These are phyloP conservation scores for Nitzschia inconspicua DNA, from an alignment of 108 stramenopile genomes.

Conservation along the genomic window DNA sequence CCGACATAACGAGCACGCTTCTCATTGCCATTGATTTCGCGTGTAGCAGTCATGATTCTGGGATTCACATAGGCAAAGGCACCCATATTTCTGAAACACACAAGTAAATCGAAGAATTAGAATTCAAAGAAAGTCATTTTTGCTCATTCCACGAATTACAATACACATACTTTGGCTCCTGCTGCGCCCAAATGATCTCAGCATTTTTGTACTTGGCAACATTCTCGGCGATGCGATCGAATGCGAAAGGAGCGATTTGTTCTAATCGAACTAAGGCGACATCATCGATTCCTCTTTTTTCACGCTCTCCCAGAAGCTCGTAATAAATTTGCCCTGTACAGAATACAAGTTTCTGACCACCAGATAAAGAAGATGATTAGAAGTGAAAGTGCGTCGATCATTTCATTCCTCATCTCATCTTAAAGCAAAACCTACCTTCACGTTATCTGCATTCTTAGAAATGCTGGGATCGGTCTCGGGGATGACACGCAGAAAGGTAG, in stretches of 20 bases:
- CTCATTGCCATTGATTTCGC: constrained; percentile 89
- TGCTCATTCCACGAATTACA: background rate
- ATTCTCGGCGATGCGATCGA: constrained; percentile 89
- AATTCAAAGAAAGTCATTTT: background rate
- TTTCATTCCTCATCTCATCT: background rate
- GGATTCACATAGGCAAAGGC: constrained; percentile 88
- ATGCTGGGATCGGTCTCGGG: constrained; percentile 77
- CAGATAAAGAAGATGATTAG: background rate
- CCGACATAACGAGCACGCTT: constrained; percentile 93
- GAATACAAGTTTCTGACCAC: constrained; percentile 78
- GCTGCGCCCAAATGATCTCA: constrained; percentile 95
- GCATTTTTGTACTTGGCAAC: constrained; percentile 82
- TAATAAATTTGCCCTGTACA: constrained; percentile 99
- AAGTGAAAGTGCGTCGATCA: background rate
- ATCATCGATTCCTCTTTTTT: constrained; percentile 73
- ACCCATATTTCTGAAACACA: constrained; percentile 92
- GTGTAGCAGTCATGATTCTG: constrained; percentile 94
- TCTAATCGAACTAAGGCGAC: constrained; percentile 95
- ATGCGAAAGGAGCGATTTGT: constrained; percentile 98
- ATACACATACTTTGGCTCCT: constrained; percentile 88
- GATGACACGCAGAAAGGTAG: constrained; percentile 82
- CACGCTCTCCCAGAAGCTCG: constrained; percentile 90
- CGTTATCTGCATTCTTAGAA: constrained; percentile 68
- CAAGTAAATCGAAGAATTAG: background rate
- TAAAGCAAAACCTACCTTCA: constrained; percentile 53